These are phyloP conservation scores for Neurospora sp. DNA, from an alignment of 2,329 filamentous ascomycete genomes.

Conservation along the genomic window DNA sequence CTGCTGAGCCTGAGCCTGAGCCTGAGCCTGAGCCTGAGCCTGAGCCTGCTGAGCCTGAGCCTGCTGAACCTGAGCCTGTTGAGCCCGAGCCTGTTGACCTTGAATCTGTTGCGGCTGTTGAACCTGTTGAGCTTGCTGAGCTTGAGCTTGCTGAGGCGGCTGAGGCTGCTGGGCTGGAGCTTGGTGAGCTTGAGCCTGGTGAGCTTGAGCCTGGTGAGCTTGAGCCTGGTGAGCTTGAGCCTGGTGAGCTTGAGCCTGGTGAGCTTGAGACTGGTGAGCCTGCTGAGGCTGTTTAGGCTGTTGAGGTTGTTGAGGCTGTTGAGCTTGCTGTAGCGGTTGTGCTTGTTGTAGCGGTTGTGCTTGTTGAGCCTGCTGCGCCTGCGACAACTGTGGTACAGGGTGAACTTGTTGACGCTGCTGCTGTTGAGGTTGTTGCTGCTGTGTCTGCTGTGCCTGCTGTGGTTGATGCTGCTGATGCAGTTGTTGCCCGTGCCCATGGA, in stretches of 20 bases:
- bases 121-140: neutral
- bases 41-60: neutral
- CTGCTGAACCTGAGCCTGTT: neutral
- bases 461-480: slow-evolving; percentile 8
- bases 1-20: neutral
- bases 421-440: slow-evolving; percentile 11
- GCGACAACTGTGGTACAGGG: neutral
- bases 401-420: slow-evolving; percentile 1
- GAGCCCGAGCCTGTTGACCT: neutral
- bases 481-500: neutral
- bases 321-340: neutral
- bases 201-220: too few relatives aligned
- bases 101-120: neutral
- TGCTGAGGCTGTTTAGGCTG: neutral
- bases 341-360: neutral
- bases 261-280: neutral
- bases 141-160: slow-evolving; percentile 6
- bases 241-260: neutral
- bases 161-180: neutral
- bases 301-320: neutral
- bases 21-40: neutral
- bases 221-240: neutral
- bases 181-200: neutral
- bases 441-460: slow-evolving; percentile 16
- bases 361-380: neutral